Conservation (phyloP, 805 yeast species). For the Pichia cabralensis region DNA sequence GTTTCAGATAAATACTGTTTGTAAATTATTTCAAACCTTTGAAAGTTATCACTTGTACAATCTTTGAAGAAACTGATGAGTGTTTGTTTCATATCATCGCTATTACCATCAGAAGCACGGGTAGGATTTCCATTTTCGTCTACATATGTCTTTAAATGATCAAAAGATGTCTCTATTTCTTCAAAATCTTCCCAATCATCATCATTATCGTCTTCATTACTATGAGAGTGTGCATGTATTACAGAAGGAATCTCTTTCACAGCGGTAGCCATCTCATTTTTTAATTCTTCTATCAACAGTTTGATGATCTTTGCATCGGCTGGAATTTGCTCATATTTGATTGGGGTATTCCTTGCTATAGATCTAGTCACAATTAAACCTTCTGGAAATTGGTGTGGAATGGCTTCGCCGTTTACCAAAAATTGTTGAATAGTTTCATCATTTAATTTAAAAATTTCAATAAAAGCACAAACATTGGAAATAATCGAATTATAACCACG, state of each 20-base stretch:
- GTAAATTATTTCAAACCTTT: conserved; percentile 44
- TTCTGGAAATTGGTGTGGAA: conserved; percentile 40
- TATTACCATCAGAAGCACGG: conserved; percentile 18
- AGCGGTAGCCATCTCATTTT: conserved; percentile 39
- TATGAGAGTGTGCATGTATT: background rate
- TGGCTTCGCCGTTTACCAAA: conserved; percentile 67
- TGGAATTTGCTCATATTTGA: conserved; percentile 52
- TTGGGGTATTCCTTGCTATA: conserved; percentile 59
- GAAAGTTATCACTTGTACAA: conserved; percentile 38
- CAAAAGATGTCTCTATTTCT: conserved; percentile 53
- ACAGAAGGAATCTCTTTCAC: background rate
- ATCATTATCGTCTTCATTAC: conserved; percentile 30
- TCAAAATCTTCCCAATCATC: conserved; percentile 76
- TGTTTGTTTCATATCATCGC: conserved; percentile 26
- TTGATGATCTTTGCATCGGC: conserved; percentile 67
- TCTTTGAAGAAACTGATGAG: conserved; percentile 46
- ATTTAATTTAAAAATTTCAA: conserved; percentile 49
- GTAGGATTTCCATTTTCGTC: conserved; percentile 29
- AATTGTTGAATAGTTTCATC: conserved; percentile 43
- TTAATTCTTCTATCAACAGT: conserved; percentile 58
- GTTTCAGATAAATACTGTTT: conserved; percentile 33
- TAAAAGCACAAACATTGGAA: conserved; percentile 60
- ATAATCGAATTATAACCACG: conserved; percentile 69
- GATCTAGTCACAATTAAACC: conserved; percentile 79
- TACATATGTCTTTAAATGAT: conserved; percentile 50